Evolutionary conservation across 257 asterid species (phyloP), one percentile per base, ranked within the genome.

Genomic region (Avicennia marina): DNA sequence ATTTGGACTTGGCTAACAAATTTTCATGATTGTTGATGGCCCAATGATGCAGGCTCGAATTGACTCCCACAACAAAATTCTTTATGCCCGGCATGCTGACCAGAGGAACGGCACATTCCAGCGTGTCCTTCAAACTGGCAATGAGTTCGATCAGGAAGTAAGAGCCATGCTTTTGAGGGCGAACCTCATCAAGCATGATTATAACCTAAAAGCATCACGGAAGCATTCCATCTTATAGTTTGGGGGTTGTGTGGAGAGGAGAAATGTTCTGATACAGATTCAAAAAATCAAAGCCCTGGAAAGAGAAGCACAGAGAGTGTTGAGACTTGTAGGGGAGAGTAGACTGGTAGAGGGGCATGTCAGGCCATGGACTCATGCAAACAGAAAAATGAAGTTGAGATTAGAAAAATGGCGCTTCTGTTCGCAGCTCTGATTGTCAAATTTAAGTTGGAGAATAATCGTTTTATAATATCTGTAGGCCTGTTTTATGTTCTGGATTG

Each of bases 31-130:
- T 19, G 6, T 19, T 44, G 20, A 40, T 40, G 46, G 3, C 41
- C 2, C 13, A 15, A 15, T 10, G 21, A 20, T 70, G 71, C 94
- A 93, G 99, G 99, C 97, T 47, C 82, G 97, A 11, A 93, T 93
- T 0, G 97, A 93, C 64, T 93, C 99, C 18, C 97, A 93, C 43
- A 89, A 93, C 78, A 93, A 89, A 68, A 78, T 93, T 56, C 80
- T 93, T 1, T 89, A 89, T 64, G 99, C 98, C 12, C 81, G 96
- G 38, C 97, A 89, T 76, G 94, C 97, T 15, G 95, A 93, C 74
- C 96, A 81, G 83, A 86, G 99, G 63, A 89, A 93, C 20, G 80
- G 91, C 44, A 89, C 99, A 0, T 93, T 93, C 85, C 96, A 86
- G 70, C 72, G 87, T 53, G 96, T 79, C 31, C 72, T 93, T 70